Percentiles rank a stretch among this genome's conserved stretches.
Conservation (phyloP, 192 early-diverging fungal species). For the Neocallimastix lanati region DNA sequence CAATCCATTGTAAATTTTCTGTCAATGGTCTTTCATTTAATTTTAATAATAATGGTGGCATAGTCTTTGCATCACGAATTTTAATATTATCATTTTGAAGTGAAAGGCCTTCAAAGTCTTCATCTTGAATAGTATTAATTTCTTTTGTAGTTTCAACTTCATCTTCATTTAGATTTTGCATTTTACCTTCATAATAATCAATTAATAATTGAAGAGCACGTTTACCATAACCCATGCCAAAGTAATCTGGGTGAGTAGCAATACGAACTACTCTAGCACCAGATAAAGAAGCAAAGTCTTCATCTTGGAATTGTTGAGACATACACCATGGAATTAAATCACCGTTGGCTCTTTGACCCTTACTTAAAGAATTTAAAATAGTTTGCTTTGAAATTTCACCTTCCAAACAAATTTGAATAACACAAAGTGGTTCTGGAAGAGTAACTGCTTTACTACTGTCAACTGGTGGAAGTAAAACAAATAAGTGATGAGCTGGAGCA, state of each 20-base stretch:
- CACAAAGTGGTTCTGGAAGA: slow-evolving; percentile 84
- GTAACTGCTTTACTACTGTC: slow-evolving; percentile 33
- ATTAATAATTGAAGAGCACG: slow-evolving; percentile 74
- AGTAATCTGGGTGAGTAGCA: slow-evolving; percentile 92
- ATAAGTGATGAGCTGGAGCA: slow-evolving; percentile 92
- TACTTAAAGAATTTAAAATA: slow-evolving; percentile 59
- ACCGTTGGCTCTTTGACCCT: slow-evolving; percentile 71
- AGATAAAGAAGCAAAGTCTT: slow-evolving; percentile 83
- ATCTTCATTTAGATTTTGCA: slow-evolving; percentile 42
- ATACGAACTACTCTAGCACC: slow-evolving; percentile 94
- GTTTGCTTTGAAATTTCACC: slow-evolving; percentile 80
- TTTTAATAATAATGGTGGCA: slow-evolving; percentile 82
- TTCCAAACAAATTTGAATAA: slow-evolving; percentile 82
- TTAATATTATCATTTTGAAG: slow-evolving; percentile 57
- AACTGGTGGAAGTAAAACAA: slow-evolving; percentile 85
- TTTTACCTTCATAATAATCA: slow-evolving; percentile 70
- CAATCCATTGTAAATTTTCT: slow-evolving; percentile 78
- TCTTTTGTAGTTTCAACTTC: slow-evolving; percentile 32
- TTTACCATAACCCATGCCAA: slow-evolving; percentile 90
- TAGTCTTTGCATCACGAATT: slow-evolving; percentile 67
- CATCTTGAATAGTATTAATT: slow-evolving; percentile 11
- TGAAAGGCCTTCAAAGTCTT: slow-evolving; percentile 11
- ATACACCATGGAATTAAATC: slow-evolving; percentile 97
- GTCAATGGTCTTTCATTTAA: slow-evolving; percentile 54
- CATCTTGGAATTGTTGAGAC: slow-evolving; percentile 87